Evolutionary conservation across 192 early-diverging fungal genomes (phyloP).

Genomic region (Paraglomus occultum): DNA sequence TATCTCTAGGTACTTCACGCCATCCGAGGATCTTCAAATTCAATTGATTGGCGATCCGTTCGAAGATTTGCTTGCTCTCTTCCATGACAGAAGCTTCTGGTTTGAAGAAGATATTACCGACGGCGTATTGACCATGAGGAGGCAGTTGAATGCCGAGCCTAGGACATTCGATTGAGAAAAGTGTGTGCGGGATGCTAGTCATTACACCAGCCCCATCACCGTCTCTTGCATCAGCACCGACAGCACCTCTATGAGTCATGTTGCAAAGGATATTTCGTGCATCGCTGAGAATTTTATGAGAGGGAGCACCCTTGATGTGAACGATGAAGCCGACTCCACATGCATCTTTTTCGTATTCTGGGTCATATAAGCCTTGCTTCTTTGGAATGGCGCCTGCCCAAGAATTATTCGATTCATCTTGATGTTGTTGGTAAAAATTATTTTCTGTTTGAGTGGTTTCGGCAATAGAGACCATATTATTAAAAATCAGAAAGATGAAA

Average conservation of each 20-base stretch:
- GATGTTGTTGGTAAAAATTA: too few relatives aligned
- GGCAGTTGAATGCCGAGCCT: constrained; percentile 68
- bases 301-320: constrained; percentile 81
- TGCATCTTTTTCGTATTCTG: constrained; percentile 86
- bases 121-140: constrained; percentile 82
- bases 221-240: constrained; percentile 90
- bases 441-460: neutral
- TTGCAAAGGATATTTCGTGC: constrained; percentile 92
- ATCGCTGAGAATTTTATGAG: constrained; percentile 89
- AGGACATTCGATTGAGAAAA: constrained; percentile 66
- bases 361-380: constrained; percentile 86
- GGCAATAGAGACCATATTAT: neutral
- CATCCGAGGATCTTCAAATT: constrained; percentile 83
- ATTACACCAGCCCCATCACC: constrained; percentile 99
- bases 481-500: neutral
- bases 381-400: constrained; percentile 87
- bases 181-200: constrained; percentile 89
- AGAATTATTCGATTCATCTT: constrained; percentile 38
- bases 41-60: constrained; percentile 70
- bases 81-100: constrained; percentile 55
- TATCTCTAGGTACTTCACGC: constrained; percentile 85
- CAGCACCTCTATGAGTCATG: constrained; percentile 98
- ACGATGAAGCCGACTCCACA: constrained; percentile 99
- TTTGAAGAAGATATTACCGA: constrained; percentile 93
- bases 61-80: constrained; percentile 74